These are phyloP conservation scores for Solanum ossicruentum DNA, from an alignment of 257 asterid species.

Conservation along the genomic window DNA sequence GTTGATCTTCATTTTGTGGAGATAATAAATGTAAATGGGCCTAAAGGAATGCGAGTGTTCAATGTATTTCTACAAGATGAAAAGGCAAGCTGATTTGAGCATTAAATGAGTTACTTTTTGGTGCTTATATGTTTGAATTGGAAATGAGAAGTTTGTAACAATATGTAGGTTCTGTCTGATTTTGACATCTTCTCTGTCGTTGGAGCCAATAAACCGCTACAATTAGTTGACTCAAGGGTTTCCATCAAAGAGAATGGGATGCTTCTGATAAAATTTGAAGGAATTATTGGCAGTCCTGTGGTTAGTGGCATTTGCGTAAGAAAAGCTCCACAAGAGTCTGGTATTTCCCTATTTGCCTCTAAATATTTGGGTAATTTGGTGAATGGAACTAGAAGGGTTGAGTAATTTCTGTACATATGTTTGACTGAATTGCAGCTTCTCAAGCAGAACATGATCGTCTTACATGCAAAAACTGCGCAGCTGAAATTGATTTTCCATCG, in stretches of 20 bases:
- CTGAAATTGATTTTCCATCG: slow-evolving; percentile 54
- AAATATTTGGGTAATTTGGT: neutral
- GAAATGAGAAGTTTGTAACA: neutral
- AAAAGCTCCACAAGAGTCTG: slow-evolving; percentile 34
- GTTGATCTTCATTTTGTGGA: slow-evolving; percentile 87
- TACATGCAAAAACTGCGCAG: slow-evolving; percentile 58
- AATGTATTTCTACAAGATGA: slow-evolving; percentile 80
- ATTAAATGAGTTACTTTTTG: neutral
- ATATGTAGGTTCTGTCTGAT: slow-evolving; percentile 67
- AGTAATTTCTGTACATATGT: neutral
- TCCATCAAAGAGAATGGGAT: slow-evolving; percentile 51
- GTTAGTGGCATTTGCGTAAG: slow-evolving; percentile 89
- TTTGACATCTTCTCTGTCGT: slow-evolving; percentile 84
- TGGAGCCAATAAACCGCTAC: slow-evolving; percentile 90
- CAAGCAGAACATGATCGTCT: slow-evolving; percentile 23
- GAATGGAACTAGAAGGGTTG: neutral
- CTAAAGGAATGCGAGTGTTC: slow-evolving; percentile 89
- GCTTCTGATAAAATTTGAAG: slow-evolving; percentile 64
- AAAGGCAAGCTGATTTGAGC: slow-evolving; percentile 43
- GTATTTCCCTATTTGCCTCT: slow-evolving; percentile 16
- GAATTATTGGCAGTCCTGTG: slow-evolving; percentile 63
- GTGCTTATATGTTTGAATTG: neutral
- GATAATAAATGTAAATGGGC: slow-evolving; percentile 69
- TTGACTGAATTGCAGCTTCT: slow-evolving; percentile 30
- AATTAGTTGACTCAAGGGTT: slow-evolving; percentile 56